Conservation (phyloP, 345 rosid genomes). For the Brassica cretica region DNA sequence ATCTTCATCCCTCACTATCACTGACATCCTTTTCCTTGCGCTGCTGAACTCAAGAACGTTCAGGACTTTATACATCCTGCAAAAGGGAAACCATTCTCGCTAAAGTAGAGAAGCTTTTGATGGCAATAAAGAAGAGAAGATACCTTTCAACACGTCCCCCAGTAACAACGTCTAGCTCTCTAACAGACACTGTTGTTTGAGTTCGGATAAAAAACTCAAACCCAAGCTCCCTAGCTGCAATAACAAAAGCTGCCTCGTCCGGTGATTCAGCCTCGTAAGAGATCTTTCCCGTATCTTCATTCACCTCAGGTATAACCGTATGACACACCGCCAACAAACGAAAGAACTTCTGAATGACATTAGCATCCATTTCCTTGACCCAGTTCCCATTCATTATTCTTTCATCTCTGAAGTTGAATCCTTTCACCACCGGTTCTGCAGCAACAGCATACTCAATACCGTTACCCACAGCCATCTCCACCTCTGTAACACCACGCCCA, state of each 20-base stretch:
- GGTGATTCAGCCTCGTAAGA: conserved; percentile 96
- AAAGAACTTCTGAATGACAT: conserved; percentile 68
- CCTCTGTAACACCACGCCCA: conserved; percentile 85
- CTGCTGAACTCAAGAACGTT: conserved; percentile 76
- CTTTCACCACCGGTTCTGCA: conserved; percentile 54
- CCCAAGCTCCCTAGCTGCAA: conserved; percentile 94
- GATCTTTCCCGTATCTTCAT: conserved; percentile 67
- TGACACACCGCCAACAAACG: conserved; percentile 83
- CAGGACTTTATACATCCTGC: conserved; percentile 71
- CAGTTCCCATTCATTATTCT: conserved; percentile 80
- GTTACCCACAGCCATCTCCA: conserved; percentile 62
- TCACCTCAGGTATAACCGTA: conserved; percentile 91
- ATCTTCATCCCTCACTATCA: conserved; percentile 65
- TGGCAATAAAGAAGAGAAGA: conserved; percentile 16
- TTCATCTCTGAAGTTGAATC: conserved; percentile 86
- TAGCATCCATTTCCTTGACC: conserved; percentile 62
- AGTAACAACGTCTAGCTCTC: conserved; percentile 57
- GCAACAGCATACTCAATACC: conserved; percentile 32
- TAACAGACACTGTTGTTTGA: conserved; percentile 64
- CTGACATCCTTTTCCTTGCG: conserved; percentile 78
- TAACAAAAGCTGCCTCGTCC: conserved; percentile 94
- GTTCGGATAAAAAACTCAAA: conserved; percentile 79
- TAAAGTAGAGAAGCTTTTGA: conserved; percentile 8
- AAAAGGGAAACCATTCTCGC: conserved; percentile 28
- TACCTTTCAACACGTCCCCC: conserved; percentile 76